These are phyloP conservation scores for Pinus taeda DNA, from an alignment of 75 land plant species.

Conservation along the genomic window DNA sequence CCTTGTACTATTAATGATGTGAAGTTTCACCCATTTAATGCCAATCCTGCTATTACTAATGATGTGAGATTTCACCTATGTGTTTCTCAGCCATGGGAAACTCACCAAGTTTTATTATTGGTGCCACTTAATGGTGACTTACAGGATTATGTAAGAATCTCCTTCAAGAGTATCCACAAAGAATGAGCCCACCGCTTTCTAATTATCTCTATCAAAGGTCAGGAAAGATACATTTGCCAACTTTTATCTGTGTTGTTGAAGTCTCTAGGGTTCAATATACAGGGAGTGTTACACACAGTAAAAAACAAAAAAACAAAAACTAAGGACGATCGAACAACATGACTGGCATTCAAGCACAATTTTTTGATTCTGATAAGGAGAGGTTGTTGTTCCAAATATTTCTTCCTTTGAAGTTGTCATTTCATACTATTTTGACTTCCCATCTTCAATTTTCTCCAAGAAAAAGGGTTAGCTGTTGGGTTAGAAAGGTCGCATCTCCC, in stretches of 20 bases:
- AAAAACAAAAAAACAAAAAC: conserved; percentile 17
- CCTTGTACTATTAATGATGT: too few relatives aligned
- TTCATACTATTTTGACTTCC: too few relatives aligned
- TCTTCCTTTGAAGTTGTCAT: neutral
- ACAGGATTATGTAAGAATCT: conserved; percentile 23
- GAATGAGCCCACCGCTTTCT: conserved; percentile 3
- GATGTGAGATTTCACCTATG: too few relatives aligned
- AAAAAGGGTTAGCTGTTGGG: too few relatives aligned
- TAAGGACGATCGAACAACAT: conserved; percentile 20
- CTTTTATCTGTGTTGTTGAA: conserved; percentile 12
- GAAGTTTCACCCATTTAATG: too few relatives aligned
- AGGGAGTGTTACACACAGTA: conserved; percentile 19
- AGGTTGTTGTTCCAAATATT: neutral
- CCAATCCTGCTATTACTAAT: too few relatives aligned
- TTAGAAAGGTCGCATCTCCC: too few relatives aligned
- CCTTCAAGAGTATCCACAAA: conserved; percentile 25
- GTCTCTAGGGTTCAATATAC: conserved; percentile 16
- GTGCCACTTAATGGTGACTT: too few relatives aligned
- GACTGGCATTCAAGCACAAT: conserved; percentile 12
- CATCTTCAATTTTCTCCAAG: too few relatives aligned
- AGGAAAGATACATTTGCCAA: conserved; percentile 17
- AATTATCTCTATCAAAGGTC: conserved; percentile 9
- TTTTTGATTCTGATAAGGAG: neutral
- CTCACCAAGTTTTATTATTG: too few relatives aligned
- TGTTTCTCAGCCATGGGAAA: too few relatives aligned